Evolutionary conservation across 768 basidiomycete species (phyloP).

Genomic region (Tulasnella sp.): DNA sequence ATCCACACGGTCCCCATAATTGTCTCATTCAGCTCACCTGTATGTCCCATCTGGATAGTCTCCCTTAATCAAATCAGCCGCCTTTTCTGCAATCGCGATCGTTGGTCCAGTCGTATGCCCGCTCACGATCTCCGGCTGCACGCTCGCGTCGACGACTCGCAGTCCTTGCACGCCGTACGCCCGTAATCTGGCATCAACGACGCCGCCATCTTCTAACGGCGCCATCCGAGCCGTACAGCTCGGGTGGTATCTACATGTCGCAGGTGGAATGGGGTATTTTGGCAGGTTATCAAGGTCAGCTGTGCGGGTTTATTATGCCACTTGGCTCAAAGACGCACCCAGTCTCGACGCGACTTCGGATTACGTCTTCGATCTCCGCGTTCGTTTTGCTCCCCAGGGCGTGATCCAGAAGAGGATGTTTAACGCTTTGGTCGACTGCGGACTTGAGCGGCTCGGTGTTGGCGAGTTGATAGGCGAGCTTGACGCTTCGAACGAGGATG

Average conservation of each 20-base stretch:
- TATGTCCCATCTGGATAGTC: too few relatives aligned
- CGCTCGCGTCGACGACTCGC: slow-evolving; percentile 48
- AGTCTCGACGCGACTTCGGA: slow-evolving; percentile 42
- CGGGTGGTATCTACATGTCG: slow-evolving; percentile 36
- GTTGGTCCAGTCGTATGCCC: slow-evolving; percentile 22
- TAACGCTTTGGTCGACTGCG: slow-evolving; percentile 40
- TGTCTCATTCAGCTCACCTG: too few relatives aligned
- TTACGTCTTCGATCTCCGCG: slow-evolving; percentile 40
- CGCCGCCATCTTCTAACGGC: slow-evolving; percentile 41
- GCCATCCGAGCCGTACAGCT: slow-evolving; percentile 43
- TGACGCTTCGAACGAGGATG: slow-evolving; percentile 18
- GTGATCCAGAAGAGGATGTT: slow-evolving; percentile 46
- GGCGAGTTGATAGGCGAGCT: neutral
- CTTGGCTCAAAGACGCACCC: slow-evolving; percentile 43
- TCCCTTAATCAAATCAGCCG: slow-evolving; percentile 30
- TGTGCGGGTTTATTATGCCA: neutral
- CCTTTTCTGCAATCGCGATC: slow-evolving; percentile 32
- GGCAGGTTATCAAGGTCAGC: neutral
- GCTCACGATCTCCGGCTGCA: slow-evolving; percentile 44
- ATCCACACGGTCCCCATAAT: too few relatives aligned
- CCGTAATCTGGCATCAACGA: slow-evolving; percentile 45
- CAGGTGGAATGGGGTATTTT: neutral
- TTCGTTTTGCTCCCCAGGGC: slow-evolving; percentile 36
- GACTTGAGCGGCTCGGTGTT: slow-evolving; percentile 31
- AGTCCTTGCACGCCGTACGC: slow-evolving; percentile 47